Percentiles rank a stretch among this genome's conserved stretches.
These are phyloP conservation scores for Vanderwaltozyma verrucispora DNA, from an alignment of 805 yeast species.

Conservation along the genomic window DNA sequence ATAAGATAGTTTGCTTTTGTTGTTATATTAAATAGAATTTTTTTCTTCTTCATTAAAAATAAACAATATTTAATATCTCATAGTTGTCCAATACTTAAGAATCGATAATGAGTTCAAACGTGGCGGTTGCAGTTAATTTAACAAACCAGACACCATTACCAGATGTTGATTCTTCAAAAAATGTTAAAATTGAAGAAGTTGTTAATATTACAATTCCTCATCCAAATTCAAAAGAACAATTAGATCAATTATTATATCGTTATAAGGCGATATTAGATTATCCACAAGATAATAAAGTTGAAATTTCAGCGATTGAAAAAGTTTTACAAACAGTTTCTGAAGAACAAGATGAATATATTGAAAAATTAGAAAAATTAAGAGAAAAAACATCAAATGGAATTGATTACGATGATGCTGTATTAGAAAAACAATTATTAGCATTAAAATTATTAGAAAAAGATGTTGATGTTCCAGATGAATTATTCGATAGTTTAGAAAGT, in stretches of 20 bases:
- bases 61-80: too few species aligned
- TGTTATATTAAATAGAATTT: too few species aligned
- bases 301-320: constrained; percentile 36
- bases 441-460: constrained; percentile 57
- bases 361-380: constrained; percentile 25
- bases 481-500: constrained; percentile 28
- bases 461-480: constrained; percentile 47
- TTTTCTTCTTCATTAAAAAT: too few species aligned
- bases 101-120: neutral
- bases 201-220: constrained; percentile 14
- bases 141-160: neutral
- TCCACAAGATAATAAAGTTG: constrained; percentile 23
- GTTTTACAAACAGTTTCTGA: constrained; percentile 32
- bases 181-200: neutral
- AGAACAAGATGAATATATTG: constrained; percentile 31
- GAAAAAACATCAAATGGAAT: constrained; percentile 10
- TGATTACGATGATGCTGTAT: constrained; percentile 35
- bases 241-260: constrained; percentile 25
- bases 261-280: constrained; percentile 23
- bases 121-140: neutral
- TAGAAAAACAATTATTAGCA: constrained; percentile 51
- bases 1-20: too few species aligned
- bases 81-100: too few species aligned
- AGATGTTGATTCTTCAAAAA: too few species aligned
- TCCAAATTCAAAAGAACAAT: constrained; percentile 19